These are phyloP conservation scores for Phytophthora tubulina DNA, from an alignment of 352 stramenopile species.

Conservation along the genomic window DNA sequence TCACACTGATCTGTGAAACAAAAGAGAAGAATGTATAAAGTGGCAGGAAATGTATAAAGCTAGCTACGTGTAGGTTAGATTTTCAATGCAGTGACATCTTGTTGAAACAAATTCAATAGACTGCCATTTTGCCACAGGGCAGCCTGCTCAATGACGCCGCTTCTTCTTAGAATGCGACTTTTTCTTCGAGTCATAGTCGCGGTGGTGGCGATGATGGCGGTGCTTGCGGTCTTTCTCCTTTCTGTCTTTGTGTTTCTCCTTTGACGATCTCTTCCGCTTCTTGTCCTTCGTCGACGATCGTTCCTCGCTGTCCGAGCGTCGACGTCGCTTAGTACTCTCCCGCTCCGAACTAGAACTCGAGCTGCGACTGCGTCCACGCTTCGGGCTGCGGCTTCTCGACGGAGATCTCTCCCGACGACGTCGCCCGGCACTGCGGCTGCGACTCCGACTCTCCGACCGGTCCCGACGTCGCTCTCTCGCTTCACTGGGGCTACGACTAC, in stretches of 20 bases:
- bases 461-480: slow-evolving; percentile 21
- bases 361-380: slow-evolving; percentile 30
- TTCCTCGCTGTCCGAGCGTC: slow-evolving; percentile 31
- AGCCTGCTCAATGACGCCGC: slow-evolving; percentile 27
- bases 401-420: slow-evolving; percentile 29
- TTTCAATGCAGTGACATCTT: slow-evolving; percentile 9
- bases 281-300: slow-evolving; percentile 46
- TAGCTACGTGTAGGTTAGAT: slow-evolving; percentile 5
- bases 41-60: slow-evolving; percentile 13
- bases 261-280: slow-evolving; percentile 41
- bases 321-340: slow-evolving; percentile 19
- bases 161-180: slow-evolving; percentile 43
- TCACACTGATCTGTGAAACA: slow-evolving; percentile 7
- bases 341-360: slow-evolving; percentile 29
- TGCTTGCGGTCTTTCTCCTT: slow-evolving; percentile 60
- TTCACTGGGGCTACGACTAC: slow-evolving; percentile 45
- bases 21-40: slow-evolving; percentile 8
- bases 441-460: slow-evolving; percentile 35
- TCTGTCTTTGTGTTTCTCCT: slow-evolving; percentile 56
- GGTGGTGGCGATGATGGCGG: slow-evolving; percentile 37
- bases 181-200: slow-evolving; percentile 37
- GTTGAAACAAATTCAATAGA: slow-evolving; percentile 5
- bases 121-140: slow-evolving; percentile 1
- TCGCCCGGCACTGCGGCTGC: slow-evolving; percentile 22
- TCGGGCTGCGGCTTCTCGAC: slow-evolving; percentile 35